Base-by-base conservation (phyloP, 108 stramenopile genomes). In the Cylindrotheca closterium region DNA sequence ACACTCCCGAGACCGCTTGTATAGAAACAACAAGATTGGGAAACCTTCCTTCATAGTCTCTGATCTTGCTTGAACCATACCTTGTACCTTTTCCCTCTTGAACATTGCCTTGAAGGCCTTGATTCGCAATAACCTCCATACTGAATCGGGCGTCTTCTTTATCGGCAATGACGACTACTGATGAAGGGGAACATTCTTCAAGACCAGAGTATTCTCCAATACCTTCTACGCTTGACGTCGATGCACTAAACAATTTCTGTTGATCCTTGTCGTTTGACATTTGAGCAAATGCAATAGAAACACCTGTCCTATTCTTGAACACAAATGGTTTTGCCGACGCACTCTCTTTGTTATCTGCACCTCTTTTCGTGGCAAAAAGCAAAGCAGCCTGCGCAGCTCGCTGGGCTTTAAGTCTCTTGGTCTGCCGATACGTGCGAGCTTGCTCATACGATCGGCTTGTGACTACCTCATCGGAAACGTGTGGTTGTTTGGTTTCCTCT, bases 311-410 rank as follows among this genome's bases (percentile, higher is more conserved):
- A 63, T 89, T 89, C 23, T 78, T 34, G 18, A 89, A 73, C 27
- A 89, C 56, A 58, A 89, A 89, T 10, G 88, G 88, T 31, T 81
- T 86, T 23, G 83, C 70, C 4, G 77, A 71, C 17, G 79, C 75
- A 15, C 67, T 47, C 50, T 73, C 80, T 55, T 63, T 74, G 28
- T 62, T 71, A 23, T 75, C 69, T 21, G 69, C 71, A 25, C 79
- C 78, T 32, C 81, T 58, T 58, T 73, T 79, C 56, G 68, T 58
- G 2, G 85, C 85, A 71, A 81, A 85, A 25, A 55, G 30, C 12
- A 81, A 57, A 19, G 84, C 84, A 49, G 78, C 84, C 27, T 73
- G 71, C 1, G 79, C 84, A 0, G 84, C 84, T 32, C 37, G 55
- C 47, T 81, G 57, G 17, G 51, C 52, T 19, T 58, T 55, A 59